Evolutionary conservation across 306 rosid species (phyloP), one percentile per base, ranked within the genome.

Genomic region (Senna siamea): DNA sequence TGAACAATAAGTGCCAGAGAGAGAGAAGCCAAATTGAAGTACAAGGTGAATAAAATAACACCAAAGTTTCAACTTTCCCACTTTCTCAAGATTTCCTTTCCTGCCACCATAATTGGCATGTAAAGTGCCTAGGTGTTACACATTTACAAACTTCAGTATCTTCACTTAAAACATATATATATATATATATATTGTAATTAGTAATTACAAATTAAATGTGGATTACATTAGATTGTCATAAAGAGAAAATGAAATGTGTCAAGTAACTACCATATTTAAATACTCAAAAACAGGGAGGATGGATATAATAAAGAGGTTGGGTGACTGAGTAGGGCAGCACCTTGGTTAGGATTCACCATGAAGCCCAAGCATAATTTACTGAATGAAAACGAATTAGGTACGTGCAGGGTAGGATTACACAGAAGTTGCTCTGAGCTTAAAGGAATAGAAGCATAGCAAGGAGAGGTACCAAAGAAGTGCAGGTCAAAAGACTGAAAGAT

Each of bases 21-120:
- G 38, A 53, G 69, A 44, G 40, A 23, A 41, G 54, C 17, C 59
- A 46, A 75, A 62, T 23, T 44, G 66, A 79, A 74, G 54, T 62
- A 12, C 62, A 64, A 26, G 53, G 23, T 20, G 10, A 41, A 73
- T 19, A 58, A 60, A 44, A 32, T 9, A 43, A 43, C 26, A 53
- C 20, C 52, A 67, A 53, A 52, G 13, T 7, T 14, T 41, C 72
- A 50, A 22, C 55, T 19, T 61, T n/a, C 53, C 23, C 30, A 32
- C 15, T 41, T 80, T 17, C 66, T 61, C 30, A 6, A 13, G 68
- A 70, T 7, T 57, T 13, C 51, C 12, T 20, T 66, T 47, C 70
- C 58, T 4, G 48, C 6, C 44, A 65, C 20, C 28, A 51, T 13
- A 58, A 11, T 4, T 22, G 18, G 56, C 9, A 55, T 30, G 47